Percentiles rank a stretch among this genome's conserved stretches.
Evolutionary conservation across 1,284 basidiomycete genomes (phyloP).

Genomic region (Fistulinella staudtii): DNA sequence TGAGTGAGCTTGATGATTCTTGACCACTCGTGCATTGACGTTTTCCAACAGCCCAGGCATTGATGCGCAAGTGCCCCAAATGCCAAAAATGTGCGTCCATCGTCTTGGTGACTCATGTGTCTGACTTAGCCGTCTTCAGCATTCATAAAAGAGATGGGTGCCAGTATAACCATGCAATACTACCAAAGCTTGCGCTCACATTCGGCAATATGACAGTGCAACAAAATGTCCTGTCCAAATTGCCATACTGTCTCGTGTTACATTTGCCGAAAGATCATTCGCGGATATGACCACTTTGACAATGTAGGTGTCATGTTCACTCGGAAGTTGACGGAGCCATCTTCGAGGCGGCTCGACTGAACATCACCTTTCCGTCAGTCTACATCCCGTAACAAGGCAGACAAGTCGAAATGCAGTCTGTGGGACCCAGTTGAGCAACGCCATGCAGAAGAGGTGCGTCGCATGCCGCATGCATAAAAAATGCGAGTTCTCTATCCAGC

Average conservation of each 20-base stretch:
- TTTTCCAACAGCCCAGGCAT: slow-evolving; percentile 54
- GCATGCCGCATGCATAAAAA: no score
- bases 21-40: background rate
- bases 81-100: slow-evolving; percentile 60
- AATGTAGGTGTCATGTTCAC: slow-evolving; percentile 37
- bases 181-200: background rate
- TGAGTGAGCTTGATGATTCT: slow-evolving; percentile 52
- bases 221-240: slow-evolving; percentile 74
- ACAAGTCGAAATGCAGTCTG: slow-evolving; percentile 55
- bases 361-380: slow-evolving; percentile 9
- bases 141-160: slow-evolving; percentile 72
- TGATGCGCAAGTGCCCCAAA: slow-evolving; percentile 83
- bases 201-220: slow-evolving; percentile 50
- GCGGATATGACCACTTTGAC: slow-evolving; percentile 77
- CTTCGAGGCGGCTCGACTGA: slow-evolving; percentile 3
- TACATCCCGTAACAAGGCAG: background rate
- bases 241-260: slow-evolving; percentile 75
- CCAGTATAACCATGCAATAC: slow-evolving; percentile 35
- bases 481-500: no score
- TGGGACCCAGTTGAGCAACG: slow-evolving; percentile 69
- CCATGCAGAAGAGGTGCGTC: slow-evolving; percentile 61
- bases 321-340: background rate
- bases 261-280: slow-evolving; percentile 66
- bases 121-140: slow-evolving; percentile 39
- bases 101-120: background rate